Percentiles rank a stretch among this genome's conserved stretches.
phyloP scores from a whole-genome alignment of 2,329 filamentous ascomycete genomes.

The Saccharata proteae region DNA sequence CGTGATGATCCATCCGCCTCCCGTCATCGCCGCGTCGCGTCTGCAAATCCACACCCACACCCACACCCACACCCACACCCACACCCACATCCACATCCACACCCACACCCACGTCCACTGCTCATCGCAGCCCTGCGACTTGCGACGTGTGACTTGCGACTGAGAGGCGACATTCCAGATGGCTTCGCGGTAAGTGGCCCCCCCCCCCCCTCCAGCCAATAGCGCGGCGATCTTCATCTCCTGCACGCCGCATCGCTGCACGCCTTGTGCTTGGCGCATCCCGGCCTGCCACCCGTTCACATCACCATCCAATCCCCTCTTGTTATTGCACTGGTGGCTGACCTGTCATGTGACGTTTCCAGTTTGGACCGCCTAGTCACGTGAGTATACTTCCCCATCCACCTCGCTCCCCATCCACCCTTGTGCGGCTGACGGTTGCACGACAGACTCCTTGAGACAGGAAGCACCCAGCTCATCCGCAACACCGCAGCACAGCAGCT shows the following conservation, averaged over 20 bases:
- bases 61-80: no score
- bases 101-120: no score
- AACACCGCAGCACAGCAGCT: conserved; percentile 96
- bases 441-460: conserved; percentile 81
- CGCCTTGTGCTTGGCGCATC: conserved; percentile 8
- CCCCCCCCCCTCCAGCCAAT: conserved; percentile 10
- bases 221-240: conserved; percentile 8
- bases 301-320: no score
- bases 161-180: no score
- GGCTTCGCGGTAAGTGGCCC: conserved; percentile 9
- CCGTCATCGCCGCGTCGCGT: no score
- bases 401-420: conserved; percentile 2
- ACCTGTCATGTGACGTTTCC: conserved; percentile 10
- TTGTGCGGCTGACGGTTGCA: conserved; percentile 4
- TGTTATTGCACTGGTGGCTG: conserved; percentile 3
- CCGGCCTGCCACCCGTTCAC: no score
- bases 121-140: no score
- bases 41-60: no score
- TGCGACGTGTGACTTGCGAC: no score
- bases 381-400: conserved; percentile 11
- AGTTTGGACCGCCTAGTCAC: conserved; percentile 29
- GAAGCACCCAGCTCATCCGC: conserved; percentile 88
- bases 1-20: no score
- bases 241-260: conserved; percentile 6
- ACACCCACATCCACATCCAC: no score